phyloP scores from a whole-genome alignment of 2,329 filamentous ascomycete genomes.

The Phyllosticta paracitricarpa region DNA sequence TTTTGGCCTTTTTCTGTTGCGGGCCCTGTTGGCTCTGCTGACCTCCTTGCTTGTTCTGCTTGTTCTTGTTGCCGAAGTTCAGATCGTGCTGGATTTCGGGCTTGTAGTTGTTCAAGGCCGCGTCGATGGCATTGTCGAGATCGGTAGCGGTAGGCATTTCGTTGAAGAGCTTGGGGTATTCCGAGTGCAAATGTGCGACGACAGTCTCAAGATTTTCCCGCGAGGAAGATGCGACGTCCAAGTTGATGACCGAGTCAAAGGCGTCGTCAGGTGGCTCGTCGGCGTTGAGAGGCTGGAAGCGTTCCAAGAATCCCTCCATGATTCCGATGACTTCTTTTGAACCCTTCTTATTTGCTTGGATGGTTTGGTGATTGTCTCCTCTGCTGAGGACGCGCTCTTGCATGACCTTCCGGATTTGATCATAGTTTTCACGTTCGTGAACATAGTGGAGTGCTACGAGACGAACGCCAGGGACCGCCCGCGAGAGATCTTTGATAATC shows the following conservation, averaged over 20 bases:
- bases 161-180: constrained; percentile 67
- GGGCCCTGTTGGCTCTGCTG: constrained; percentile 17
- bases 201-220: constrained; percentile 77
- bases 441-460: constrained; percentile 84
- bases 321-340: constrained; percentile 69
- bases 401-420: constrained; percentile 64
- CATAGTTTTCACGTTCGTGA: constrained; percentile 58
- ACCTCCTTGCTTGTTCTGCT: constrained; percentile 19
- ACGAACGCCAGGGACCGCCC: constrained; percentile 51
- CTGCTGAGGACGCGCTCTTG: constrained; percentile 69
- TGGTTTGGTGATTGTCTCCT: constrained; percentile 96
- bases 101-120: constrained; percentile 64
- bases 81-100: constrained; percentile 70
- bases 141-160: constrained; percentile 61
- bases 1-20: constrained; percentile 18
- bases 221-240: constrained; percentile 69
- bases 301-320: constrained; percentile 85
- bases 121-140: constrained; percentile 69
- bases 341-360: constrained; percentile 70
- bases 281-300: constrained; percentile 70
- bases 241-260: constrained; percentile 77
- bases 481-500: constrained; percentile 66
- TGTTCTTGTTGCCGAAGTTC: constrained; percentile 34
- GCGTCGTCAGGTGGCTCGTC: constrained; percentile 61
- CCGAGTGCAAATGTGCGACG: constrained; percentile 59